Evolutionary conservation across 176 grass and related monocot species (phyloP).

Genomic region (Carex myosuroides): DNA sequence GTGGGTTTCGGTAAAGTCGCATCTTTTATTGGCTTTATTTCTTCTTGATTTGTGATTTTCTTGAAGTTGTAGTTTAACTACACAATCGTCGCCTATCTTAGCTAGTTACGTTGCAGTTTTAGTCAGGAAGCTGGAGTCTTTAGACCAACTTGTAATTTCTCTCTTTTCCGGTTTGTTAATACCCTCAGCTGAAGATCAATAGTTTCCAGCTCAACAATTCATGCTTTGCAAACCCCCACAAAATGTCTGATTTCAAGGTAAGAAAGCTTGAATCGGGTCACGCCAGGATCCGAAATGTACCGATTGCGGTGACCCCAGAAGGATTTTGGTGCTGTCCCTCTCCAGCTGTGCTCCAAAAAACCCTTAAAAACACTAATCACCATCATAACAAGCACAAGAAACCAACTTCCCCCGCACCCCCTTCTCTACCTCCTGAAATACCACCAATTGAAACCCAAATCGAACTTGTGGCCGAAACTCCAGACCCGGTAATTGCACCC

Average conservation of each 20-base stretch:
- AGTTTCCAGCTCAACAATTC: background rate
- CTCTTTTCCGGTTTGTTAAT: slow-evolving; percentile 6
- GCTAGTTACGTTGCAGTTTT: background rate
- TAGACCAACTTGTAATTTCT: background rate
- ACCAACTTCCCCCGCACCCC: slow-evolving; percentile 30
- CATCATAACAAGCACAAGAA: slow-evolving; percentile 26
- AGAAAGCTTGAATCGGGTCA: slow-evolving; percentile 23
- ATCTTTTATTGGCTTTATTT: background rate
- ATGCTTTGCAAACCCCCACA: background rate
- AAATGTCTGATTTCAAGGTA: slow-evolving; percentile 37
- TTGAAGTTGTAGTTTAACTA: background rate
- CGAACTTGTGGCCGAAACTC: background rate
- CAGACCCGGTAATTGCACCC: slow-evolving; percentile 4
- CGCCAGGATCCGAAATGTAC: slow-evolving; percentile 48
- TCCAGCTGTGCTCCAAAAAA: slow-evolving; percentile 74
- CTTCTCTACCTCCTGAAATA: slow-evolving; percentile 9
- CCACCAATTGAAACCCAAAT: slow-evolving; percentile 9
- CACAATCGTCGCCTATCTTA: background rate
- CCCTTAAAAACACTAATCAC: slow-evolving; percentile 65
- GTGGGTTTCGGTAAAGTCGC: background rate
- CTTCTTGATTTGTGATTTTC: background rate
- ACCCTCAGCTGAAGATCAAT: background rate
- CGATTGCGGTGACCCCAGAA: slow-evolving; percentile 82
- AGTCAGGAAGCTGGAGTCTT: background rate
- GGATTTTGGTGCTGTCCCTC: slow-evolving; percentile 96